phyloP scores from a whole-genome alignment of 768 basidiomycete genomes.

The Termitomyces sp. region DNA sequence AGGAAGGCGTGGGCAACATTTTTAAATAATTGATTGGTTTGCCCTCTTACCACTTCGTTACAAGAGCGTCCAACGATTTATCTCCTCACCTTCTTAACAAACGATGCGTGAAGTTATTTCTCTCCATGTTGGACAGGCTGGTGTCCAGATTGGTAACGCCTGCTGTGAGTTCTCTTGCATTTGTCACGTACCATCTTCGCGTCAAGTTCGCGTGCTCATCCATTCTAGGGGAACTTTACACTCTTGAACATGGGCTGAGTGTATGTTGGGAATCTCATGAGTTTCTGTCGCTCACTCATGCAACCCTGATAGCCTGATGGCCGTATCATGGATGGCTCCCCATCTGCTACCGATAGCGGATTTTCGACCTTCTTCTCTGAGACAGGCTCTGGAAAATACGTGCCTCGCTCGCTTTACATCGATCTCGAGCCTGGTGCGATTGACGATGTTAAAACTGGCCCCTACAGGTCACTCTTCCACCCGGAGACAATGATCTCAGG shows the following conservation, averaged over 20 bases:
- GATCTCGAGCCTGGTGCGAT: conserved; percentile 97
- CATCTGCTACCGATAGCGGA: conserved; percentile 76
- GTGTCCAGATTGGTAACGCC: conserved; percentile 97
- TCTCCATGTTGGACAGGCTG: conserved; percentile 97
- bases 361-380: conserved; percentile 99
- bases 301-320: conserved; percentile 74
- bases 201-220: conserved; percentile 34
- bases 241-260: conserved; percentile 95
- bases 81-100: conserved; percentile 16
- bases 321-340: conserved; percentile 75
- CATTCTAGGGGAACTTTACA: conserved; percentile 91
- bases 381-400: conserved; percentile 93
- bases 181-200: conserved; percentile 24
- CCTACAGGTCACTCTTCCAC: conserved; percentile 97
- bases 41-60: conserved; percentile 28
- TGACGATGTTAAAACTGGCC: conserved; percentile 93
- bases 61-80: conserved; percentile 9
- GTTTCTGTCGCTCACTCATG: conserved; percentile 15
- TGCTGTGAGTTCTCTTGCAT: conserved; percentile 69
- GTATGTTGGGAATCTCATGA: conserved; percentile 44
- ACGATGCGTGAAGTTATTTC: conserved; percentile 96
- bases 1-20: conserved; percentile 20
- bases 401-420: conserved; percentile 95
- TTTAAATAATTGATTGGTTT: conserved; percentile 20
- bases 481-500: conserved; percentile 98